phyloP scores from a whole-genome alignment of 2,329 filamentous ascomycete species.

The Gliomastix tumulicola region DNA sequence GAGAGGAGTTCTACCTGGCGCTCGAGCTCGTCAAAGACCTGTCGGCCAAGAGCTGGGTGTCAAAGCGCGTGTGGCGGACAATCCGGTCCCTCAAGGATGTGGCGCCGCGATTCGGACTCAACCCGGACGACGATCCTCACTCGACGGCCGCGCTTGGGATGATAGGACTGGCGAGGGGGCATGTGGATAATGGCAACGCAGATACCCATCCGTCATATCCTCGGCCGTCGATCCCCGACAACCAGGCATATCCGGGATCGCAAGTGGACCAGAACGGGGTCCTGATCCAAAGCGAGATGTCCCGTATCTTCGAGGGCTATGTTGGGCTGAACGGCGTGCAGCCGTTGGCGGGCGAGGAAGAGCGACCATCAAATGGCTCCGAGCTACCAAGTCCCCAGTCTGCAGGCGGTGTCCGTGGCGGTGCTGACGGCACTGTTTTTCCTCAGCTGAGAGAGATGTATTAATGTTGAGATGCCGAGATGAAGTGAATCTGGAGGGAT shows the following conservation, averaged over 20 bases:
- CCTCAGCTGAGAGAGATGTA: slow-evolving; percentile 29
- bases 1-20: slow-evolving; percentile 74
- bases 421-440: slow-evolving; percentile 23
- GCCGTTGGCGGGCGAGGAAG: slow-evolving; percentile 15
- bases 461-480: too few species aligned
- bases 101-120: slow-evolving; percentile 60
- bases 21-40: slow-evolving; percentile 69
- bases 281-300: slow-evolving; percentile 47
- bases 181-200: slow-evolving; percentile 16
- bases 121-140: slow-evolving; percentile 39
- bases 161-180: slow-evolving; percentile 42
- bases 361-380: slow-evolving; percentile 11
- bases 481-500: not conserved
- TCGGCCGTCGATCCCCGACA: slow-evolving; percentile 15
- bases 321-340: slow-evolving; percentile 26
- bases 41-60: slow-evolving; percentile 64
- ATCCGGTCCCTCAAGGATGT: slow-evolving; percentile 65
- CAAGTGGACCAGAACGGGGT: slow-evolving; percentile 33
- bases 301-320: slow-evolving; percentile 33
- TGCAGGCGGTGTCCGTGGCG: slow-evolving; percentile 12
- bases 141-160: slow-evolving; percentile 46
- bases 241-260: slow-evolving; percentile 7
- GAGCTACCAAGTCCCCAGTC: slow-evolving; percentile 14
- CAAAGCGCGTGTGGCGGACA: slow-evolving; percentile 66
- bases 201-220: slow-evolving; percentile 16